phyloP scores from a whole-genome alignment of 164 flowering plant species.

The Litsea cubeba region DNA sequence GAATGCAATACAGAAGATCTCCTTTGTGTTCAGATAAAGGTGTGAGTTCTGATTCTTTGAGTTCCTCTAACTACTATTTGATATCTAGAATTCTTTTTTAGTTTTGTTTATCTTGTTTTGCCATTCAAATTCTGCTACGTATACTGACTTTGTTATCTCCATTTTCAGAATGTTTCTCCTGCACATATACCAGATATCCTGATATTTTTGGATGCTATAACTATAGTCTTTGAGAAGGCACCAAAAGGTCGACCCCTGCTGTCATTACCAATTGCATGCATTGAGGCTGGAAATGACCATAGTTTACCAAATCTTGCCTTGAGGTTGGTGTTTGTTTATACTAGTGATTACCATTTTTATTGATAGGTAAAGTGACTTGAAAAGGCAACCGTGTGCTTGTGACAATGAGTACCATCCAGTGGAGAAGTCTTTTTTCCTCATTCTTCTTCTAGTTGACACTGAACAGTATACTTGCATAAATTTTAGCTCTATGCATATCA shows the following conservation, averaged over 20 bases:
- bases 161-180: slow-evolving; percentile 85
- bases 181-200: slow-evolving; percentile 71
- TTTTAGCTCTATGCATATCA: too few species aligned
- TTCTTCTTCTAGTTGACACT: too few species aligned
- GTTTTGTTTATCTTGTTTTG: background rate
- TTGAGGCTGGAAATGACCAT: slow-evolving; percentile 77
- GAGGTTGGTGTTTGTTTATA: slow-evolving; percentile 50
- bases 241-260: slow-evolving; percentile 64
- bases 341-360: background rate
- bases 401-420: too few species aligned
- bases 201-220: slow-evolving; percentile 78
- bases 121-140: background rate
- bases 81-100: background rate
- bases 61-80: background rate
- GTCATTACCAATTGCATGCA: slow-evolving; percentile 78
- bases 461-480: too few species aligned
- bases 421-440: too few species aligned
- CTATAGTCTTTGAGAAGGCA: slow-evolving; percentile 83
- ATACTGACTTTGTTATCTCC: slow-evolving; percentile 3
- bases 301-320: slow-evolving; percentile 81
- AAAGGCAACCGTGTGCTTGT: too few species aligned
- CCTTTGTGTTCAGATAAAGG: slow-evolving; percentile 95
- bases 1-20: slow-evolving; percentile 95
- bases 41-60: slow-evolving; percentile 15
- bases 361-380: too few species aligned